Conservation (phyloP, 2,329 filamentous ascomycete species). For the Aureobasidium musti region DNA sequence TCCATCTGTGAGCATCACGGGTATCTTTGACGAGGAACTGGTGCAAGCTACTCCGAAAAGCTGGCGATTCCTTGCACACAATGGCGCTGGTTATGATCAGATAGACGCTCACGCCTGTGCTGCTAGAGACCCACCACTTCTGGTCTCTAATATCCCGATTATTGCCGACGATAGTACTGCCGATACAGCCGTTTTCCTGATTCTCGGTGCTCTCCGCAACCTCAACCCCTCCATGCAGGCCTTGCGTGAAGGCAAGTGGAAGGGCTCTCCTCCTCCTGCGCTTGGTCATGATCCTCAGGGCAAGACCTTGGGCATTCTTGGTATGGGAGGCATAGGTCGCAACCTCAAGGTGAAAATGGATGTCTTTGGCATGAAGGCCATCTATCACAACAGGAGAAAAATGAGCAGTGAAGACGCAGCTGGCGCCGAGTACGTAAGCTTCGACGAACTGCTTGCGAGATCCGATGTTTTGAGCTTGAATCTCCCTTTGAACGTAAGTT, state of each 20-base stretch:
- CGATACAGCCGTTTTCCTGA: constrained; percentile 76
- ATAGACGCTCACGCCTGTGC: constrained; percentile 73
- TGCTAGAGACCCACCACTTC: constrained; percentile 58
- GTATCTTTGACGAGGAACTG: constrained; percentile 70
- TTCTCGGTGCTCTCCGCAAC: constrained; percentile 76
- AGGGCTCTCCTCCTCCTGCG: constrained; percentile 56
- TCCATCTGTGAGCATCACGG: constrained; percentile 63
- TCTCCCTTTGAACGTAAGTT: constrained; percentile 73
- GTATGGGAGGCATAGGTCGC: constrained; percentile 82
- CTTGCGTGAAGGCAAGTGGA: constrained; percentile 68
- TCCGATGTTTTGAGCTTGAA: constrained; percentile 81
- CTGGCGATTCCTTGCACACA: constrained; percentile 48
- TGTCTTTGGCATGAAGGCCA: constrained; percentile 72
- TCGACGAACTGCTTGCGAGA: constrained; percentile 68
- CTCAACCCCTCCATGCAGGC: constrained; percentile 67
- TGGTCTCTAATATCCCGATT: constrained; percentile 78
- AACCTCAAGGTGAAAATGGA: constrained; percentile 73
- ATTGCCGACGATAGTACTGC: constrained; percentile 82
- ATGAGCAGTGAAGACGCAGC: constrained; percentile 58
- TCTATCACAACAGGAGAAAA: constrained; percentile 71
- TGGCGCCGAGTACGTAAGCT: constrained; percentile 67
- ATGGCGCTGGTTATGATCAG: constrained; percentile 79
- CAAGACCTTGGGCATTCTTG: constrained; percentile 76
- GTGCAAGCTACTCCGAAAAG: constrained; percentile 51
- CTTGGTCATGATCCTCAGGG: constrained; percentile 76